phyloP scores from a whole-genome alignment of 345 rosid genomes.

The Salix dunnii region DNA sequence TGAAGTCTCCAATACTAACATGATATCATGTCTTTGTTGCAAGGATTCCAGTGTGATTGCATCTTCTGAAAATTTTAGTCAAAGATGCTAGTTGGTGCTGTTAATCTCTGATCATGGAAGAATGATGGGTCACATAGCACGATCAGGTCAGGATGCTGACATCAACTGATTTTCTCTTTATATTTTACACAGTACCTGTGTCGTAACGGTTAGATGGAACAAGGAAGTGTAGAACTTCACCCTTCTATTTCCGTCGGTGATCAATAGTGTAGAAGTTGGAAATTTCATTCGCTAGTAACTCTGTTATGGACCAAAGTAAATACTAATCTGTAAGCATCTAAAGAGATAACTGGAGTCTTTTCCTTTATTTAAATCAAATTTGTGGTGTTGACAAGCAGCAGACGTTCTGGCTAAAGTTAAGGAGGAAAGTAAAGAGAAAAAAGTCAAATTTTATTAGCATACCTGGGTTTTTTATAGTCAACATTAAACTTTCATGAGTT shows the following conservation, averaged over 20 bases:
- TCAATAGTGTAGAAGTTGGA: not conserved
- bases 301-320: not conserved
- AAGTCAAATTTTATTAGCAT: not conserved
- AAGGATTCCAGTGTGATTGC: not conserved
- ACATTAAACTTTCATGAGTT: conserved; percentile 18
- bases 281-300: not conserved
- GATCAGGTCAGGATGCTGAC: not conserved
- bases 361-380: not conserved
- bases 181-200: not conserved
- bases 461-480: conserved; percentile 2
- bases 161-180: not conserved
- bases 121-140: not conserved
- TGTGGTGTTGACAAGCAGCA: conserved; percentile 15
- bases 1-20: not conserved
- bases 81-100: not conserved
- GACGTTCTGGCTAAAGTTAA: not conserved
- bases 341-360: not conserved
- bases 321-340: not conserved
- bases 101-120: not conserved
- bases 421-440: not conserved
- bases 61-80: conserved; percentile 6
- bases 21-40: not conserved
- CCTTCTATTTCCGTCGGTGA: not conserved
- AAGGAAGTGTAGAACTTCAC: not conserved
- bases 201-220: not conserved